phyloP scores from a whole-genome alignment of 2,329 filamentous ascomycete species.

The Phyllosticta ampelicida region DNA sequence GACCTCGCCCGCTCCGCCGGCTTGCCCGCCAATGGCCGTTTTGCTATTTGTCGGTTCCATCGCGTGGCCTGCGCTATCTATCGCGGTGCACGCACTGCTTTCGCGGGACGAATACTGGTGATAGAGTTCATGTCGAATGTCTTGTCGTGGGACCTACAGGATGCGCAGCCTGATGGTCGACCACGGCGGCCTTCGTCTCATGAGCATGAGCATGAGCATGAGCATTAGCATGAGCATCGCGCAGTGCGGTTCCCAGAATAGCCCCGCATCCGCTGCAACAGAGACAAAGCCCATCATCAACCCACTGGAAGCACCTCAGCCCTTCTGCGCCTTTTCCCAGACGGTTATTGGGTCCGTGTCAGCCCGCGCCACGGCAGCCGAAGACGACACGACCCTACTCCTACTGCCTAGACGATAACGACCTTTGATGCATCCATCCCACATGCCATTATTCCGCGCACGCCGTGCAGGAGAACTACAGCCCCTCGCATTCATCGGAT shows the following conservation, averaged over 20 bases:
- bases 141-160: neutral
- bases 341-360: neutral
- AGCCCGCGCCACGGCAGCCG: neutral
- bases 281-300: neutral
- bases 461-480: neutral
- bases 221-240: neutral
- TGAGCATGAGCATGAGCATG: too few relatives aligned
- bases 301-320: neutral
- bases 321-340: neutral
- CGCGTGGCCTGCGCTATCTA: neutral
- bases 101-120: neutral
- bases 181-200: neutral
- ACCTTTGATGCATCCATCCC: too few relatives aligned
- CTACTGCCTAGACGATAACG: neutral
- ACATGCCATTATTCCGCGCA: too few relatives aligned
- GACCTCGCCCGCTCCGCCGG: neutral
- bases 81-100: neutral
- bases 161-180: neutral
- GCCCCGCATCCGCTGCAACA: neutral
- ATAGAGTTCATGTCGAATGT: too few relatives aligned
- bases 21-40: neutral
- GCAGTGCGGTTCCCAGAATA: neutral
- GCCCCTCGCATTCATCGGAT: neutral
- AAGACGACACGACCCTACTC: neutral
- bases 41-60: neutral